Evolutionary conservation across 345 rosid species (phyloP).

Genomic region (Adansonia digitata): DNA sequence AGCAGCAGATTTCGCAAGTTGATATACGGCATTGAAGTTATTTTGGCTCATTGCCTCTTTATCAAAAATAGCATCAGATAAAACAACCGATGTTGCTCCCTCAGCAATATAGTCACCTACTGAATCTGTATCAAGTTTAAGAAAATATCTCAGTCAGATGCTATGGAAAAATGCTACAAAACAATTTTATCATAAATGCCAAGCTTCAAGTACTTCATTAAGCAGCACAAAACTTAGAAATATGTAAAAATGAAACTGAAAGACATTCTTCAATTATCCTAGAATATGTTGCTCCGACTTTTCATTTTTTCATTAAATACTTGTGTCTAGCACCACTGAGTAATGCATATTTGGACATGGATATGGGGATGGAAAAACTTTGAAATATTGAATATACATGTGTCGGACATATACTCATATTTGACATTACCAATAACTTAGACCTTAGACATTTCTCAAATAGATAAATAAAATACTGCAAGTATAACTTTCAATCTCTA

Average conservation of each 20-base stretch:
- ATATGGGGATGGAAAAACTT: no score
- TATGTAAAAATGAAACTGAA: background rate
- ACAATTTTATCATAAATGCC: background rate
- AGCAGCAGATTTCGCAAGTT: slow-evolving; percentile 36
- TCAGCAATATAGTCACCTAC: slow-evolving; percentile 35
- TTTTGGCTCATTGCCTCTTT: slow-evolving; percentile 35
- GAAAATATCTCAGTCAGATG: background rate
- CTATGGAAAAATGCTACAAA: background rate
- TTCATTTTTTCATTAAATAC: no score
- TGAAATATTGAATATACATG: no score
- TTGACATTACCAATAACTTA: no score
- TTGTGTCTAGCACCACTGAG: no score
- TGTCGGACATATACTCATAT: no score
- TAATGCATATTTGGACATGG: no score
- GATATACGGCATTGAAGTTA: slow-evolving; percentile 29
- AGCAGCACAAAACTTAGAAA: background rate
- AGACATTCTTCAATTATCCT: no score
- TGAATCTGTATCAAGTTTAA: slow-evolving; percentile 35
- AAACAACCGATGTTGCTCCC: slow-evolving; percentile 55
- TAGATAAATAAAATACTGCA: background rate
- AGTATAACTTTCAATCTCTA: background rate
- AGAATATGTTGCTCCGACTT: background rate
- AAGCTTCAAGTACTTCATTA: background rate
- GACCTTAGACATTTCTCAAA: background rate
- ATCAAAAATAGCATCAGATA: slow-evolving; percentile 51